Evolutionary conservation across 768 basidiomycete genomes (phyloP).

Genomic region (Calocybe gangraenosa): DNA sequence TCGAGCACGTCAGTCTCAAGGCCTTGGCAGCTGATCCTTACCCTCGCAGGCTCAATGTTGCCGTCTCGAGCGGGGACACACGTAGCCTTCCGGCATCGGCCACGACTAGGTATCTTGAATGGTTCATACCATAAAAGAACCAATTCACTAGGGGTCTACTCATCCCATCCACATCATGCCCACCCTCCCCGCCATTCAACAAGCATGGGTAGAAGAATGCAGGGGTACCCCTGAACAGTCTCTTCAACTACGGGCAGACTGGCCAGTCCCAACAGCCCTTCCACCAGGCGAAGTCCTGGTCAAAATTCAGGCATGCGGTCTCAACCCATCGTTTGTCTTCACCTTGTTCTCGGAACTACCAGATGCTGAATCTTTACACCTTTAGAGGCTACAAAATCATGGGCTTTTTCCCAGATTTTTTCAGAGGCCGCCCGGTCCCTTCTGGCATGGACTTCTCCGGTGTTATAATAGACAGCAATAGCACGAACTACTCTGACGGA

Average conservation of each 20-base stretch:
- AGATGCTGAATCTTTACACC: neutral
- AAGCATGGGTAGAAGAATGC: conserved; percentile 6
- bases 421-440: conserved; percentile 36
- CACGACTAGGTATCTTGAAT: too few relatives aligned
- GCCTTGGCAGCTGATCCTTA: too few relatives aligned
- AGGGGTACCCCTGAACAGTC: conserved; percentile 1
- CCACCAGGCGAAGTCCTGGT: conserved; percentile 6
- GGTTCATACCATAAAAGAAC: too few relatives aligned
- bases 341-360: neutral
- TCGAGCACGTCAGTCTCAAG: too few relatives aligned
- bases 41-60: too few relatives aligned
- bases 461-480: conserved; percentile 41
- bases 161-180: neutral
- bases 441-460: conserved; percentile 53
- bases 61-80: too few relatives aligned
- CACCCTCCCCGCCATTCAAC: neutral
- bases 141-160: too few relatives aligned
- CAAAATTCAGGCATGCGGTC: conserved; percentile 5
- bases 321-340: conserved; percentile 1
- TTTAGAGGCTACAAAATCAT: conserved; percentile 45
- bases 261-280: conserved; percentile 3
- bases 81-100: too few relatives aligned
- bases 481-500: conserved; percentile 39
- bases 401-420: conserved; percentile 29
- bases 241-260: neutral